These are phyloP conservation scores for Onygena corvina DNA, from an alignment of 2,329 filamentous ascomycete species.

Conservation along the genomic window DNA sequence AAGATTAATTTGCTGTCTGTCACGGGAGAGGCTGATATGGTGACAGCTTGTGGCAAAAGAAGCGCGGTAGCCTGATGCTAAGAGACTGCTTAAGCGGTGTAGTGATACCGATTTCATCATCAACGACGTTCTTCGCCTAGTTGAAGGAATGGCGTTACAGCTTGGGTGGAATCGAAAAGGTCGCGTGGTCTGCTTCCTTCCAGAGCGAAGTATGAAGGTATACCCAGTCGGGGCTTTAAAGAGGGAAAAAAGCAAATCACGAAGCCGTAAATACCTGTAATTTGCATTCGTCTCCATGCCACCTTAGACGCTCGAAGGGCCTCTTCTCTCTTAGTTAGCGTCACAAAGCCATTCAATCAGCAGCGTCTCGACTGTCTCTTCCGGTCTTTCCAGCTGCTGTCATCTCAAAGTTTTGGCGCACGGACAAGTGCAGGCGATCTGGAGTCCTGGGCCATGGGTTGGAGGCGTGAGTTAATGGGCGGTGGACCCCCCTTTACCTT, in stretches of 20 bases:
- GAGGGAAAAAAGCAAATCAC: neutral
- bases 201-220: neutral
- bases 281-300: neutral
- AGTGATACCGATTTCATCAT: constrained; percentile 3
- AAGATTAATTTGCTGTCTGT: neutral
- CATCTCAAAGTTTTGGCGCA: neutral
- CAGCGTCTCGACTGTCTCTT: neutral
- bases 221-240: neutral
- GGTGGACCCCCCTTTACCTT: constrained; percentile 6
- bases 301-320: neutral
- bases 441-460: constrained; percentile 1
- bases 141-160: neutral
- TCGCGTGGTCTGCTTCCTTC: constrained; percentile 5
- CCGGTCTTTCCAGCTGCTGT: neutral
- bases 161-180: neutral
- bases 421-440: constrained; percentile 5
- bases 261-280: neutral
- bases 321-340: neutral
- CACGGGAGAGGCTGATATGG: neutral
- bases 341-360: constrained; percentile 5
- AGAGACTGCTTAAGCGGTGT: too few species aligned
- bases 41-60: neutral
- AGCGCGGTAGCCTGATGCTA: too few species aligned
- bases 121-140: neutral
- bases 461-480: neutral